Percentiles rank a stretch among this genome's conserved stretches.
Evolutionary conservation across 208 protist genomes (phyloP).

Genomic region (Acanthamoeba royreba): DNA sequence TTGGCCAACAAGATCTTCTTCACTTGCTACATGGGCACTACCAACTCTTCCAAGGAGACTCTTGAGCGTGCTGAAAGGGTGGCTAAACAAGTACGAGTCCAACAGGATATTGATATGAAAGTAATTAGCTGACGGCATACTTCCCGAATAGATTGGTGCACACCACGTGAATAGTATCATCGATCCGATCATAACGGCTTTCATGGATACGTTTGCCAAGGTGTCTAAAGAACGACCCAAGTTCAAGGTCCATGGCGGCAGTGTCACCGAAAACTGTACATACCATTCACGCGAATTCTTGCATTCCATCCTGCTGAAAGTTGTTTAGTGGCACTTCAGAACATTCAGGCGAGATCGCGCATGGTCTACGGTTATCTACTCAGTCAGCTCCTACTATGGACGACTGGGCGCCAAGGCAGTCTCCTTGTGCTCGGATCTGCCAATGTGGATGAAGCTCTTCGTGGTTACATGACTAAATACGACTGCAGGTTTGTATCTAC

Average conservation of each 20-base stretch:
- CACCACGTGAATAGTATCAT: slow-evolving; percentile 73
- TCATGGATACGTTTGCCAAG: slow-evolving; percentile 46
- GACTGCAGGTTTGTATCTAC: slow-evolving; percentile 72
- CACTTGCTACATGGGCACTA: slow-evolving; percentile 76
- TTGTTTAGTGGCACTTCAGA: slow-evolving; percentile 78
- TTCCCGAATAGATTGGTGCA: slow-evolving; percentile 52
- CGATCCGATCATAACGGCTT: slow-evolving; percentile 66
- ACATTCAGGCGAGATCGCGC: slow-evolving; percentile 79
- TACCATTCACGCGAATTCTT: background rate
- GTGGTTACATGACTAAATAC: slow-evolving; percentile 84
- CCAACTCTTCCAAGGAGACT: slow-evolving; percentile 69
- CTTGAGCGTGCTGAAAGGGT: slow-evolving; percentile 58
- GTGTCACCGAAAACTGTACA: slow-evolving; percentile 65
- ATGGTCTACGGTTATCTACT: slow-evolving; percentile 76
- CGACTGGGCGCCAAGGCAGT: slow-evolving; percentile 49
- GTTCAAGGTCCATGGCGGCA: slow-evolving; percentile 68
- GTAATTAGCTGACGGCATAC: too few species aligned
- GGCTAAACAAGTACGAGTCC: slow-evolving; percentile 34
- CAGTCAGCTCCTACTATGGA: slow-evolving; percentile 76
- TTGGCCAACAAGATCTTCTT: slow-evolving; percentile 62
- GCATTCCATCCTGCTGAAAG: background rate
- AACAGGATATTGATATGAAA: too few species aligned
- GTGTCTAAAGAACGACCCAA: slow-evolving; percentile 34
- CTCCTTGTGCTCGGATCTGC: slow-evolving; percentile 81
- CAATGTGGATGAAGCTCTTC: slow-evolving; percentile 82